Percentiles rank a stretch among this genome's conserved stretches.
Evolutionary conservation across 2,329 filamentous ascomycete species (phyloP).

Genomic region (Fusarium sp.): DNA sequence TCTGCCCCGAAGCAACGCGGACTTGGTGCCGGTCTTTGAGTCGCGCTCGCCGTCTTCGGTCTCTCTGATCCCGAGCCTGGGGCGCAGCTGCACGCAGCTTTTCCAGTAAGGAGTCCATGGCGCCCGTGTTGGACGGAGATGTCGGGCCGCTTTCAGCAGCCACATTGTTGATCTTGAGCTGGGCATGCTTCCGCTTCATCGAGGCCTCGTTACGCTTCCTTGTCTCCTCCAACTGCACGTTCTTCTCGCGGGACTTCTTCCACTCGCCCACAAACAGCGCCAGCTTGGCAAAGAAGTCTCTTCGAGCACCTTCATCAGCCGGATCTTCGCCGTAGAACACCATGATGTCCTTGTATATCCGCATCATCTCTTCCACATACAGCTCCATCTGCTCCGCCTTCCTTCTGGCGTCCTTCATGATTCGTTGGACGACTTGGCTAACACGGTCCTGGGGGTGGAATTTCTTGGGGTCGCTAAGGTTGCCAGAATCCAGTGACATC

Average conservation of each 20-base stretch:
- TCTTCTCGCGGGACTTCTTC: constrained; percentile 97
- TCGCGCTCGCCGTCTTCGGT: constrained; percentile 87
- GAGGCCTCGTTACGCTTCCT: constrained; percentile 89
- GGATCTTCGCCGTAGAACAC: constrained; percentile 96
- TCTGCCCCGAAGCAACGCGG: constrained; percentile 89
- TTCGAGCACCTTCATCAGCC: constrained; percentile 89
- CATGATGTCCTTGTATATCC: constrained; percentile 95
- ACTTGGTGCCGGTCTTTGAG: constrained; percentile 94
- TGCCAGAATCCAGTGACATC: constrained; percentile 90
- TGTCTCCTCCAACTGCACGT: constrained; percentile 84
- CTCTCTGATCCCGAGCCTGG: constrained; percentile 89
- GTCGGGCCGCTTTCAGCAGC: constrained; percentile 66
- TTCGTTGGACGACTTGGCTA: constrained; percentile 89
- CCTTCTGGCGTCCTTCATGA: constrained; percentile 95
- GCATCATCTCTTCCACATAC: constrained; percentile 93
- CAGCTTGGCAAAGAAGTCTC: constrained; percentile 96
- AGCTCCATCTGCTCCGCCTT: constrained; percentile 97
- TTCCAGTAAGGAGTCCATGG: constrained; percentile 96
- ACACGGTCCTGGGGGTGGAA: constrained; percentile 99
- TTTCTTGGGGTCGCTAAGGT: constrained; percentile 95
- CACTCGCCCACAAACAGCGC: constrained; percentile 92
- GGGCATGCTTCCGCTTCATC: constrained; percentile 90
- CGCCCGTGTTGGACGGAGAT: constrained; percentile 83
- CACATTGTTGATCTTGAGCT: constrained; percentile 73
- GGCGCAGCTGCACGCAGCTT: constrained; percentile 95